Conservation (phyloP, 2,329 filamentous ascomycete genomes). For the Sclerotinia borealis region DNA sequence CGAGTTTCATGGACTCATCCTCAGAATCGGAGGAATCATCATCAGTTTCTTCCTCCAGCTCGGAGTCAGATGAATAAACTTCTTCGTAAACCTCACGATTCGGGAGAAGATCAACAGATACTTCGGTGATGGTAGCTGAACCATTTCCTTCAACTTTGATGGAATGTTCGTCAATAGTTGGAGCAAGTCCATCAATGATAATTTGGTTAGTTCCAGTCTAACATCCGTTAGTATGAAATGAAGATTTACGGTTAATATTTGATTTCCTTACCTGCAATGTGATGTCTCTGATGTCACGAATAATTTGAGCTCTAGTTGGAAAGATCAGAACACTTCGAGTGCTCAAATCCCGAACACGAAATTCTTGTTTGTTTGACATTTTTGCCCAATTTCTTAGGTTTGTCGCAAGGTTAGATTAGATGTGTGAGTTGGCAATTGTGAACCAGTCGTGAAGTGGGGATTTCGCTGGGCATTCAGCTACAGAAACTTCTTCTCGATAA, state of each 20-base stretch:
- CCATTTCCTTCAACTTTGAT: conserved; percentile 56
- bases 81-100: conserved; percentile 42
- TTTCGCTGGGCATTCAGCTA: neutral
- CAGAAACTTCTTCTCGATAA: neutral
- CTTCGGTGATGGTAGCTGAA: conserved; percentile 54
- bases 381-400: neutral
- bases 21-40: conserved; percentile 29
- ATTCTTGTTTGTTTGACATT: conserved; percentile 37
- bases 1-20: conserved; percentile 22
- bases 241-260: neutral
- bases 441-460: neutral
- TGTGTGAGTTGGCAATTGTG: neutral
- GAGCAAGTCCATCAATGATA: conserved; percentile 48
- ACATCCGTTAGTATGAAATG: neutral
- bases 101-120: conserved; percentile 51
- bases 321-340: conserved; percentile 60
- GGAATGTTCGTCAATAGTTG: conserved; percentile 47
- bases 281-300: conserved; percentile 53
- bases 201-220: conserved; percentile 51
- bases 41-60: conserved; percentile 30
- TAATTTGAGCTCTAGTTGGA: conserved; percentile 53
- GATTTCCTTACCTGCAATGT: conserved; percentile 32
- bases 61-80: conserved; percentile 33
- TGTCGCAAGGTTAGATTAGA: neutral
- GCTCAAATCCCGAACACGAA: conserved; percentile 49